These are phyloP conservation scores for Trichosanthes cucumerina DNA, from an alignment of 306 rosid genomes.

Conservation along the genomic window DNA sequence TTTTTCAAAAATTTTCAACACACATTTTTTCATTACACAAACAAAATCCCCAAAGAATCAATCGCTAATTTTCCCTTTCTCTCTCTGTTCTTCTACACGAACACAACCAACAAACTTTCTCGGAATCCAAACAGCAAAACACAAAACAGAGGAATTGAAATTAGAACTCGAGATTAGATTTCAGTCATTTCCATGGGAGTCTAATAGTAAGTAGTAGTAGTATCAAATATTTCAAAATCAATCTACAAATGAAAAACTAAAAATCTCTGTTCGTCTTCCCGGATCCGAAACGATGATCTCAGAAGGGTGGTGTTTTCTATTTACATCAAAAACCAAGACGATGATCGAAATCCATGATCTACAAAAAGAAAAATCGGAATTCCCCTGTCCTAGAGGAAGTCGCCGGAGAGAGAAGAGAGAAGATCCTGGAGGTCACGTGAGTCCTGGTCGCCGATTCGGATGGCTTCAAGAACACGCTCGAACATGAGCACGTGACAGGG, in stretches of 20 bases:
- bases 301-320: background rate
- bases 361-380: background rate
- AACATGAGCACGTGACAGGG: slow-evolving; percentile 76
- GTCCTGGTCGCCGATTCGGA: slow-evolving; percentile 43
- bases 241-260: background rate
- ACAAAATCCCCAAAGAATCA: background rate
- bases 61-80: background rate
- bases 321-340: background rate
- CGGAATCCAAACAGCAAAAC: background rate
- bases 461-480: slow-evolving; percentile 74
- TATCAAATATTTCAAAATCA: background rate
- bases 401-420: slow-evolving; percentile 32
- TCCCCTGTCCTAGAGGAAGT: slow-evolving; percentile 6
- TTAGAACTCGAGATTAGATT: background rate
- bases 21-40: background rate
- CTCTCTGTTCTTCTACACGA: too few species aligned
- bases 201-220: too few species aligned
- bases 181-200: background rate
- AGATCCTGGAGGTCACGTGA: slow-evolving; percentile 43
- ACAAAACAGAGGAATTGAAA: background rate
- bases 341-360: background rate
- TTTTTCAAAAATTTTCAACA: background rate
- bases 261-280: background rate
- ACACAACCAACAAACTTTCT: background rate
- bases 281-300: background rate